These are phyloP conservation scores for Saccharomycopsis sp. DNA, from an alignment of 805 yeast genomes.

Conservation along the genomic window DNA sequence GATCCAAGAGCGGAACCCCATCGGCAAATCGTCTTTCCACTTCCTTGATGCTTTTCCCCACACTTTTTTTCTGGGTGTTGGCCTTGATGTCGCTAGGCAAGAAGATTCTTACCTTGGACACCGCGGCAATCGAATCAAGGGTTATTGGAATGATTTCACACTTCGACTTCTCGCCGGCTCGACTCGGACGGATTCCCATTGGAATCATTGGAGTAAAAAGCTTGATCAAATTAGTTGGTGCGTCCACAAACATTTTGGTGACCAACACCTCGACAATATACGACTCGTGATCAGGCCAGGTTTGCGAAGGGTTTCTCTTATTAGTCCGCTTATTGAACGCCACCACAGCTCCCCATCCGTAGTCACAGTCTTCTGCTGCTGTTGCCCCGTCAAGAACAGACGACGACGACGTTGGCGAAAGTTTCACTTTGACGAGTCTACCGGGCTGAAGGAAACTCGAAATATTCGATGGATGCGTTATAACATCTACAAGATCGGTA, in stretches of 20 bases:
- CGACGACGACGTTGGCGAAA: slow-evolving; percentile 33
- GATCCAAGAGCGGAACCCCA: slow-evolving; percentile 88
- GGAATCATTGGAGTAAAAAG: slow-evolving; percentile 74
- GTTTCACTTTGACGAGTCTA: slow-evolving; percentile 63
- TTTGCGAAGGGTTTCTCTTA: slow-evolving; percentile 51
- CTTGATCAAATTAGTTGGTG: slow-evolving; percentile 78
- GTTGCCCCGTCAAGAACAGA: slow-evolving; percentile 74
- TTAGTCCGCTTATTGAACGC: slow-evolving; percentile 64
- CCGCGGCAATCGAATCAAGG: slow-evolving; percentile 61
- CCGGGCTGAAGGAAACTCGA: slow-evolving; percentile 86
- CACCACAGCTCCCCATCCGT: slow-evolving; percentile 96
- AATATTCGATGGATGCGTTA: slow-evolving; percentile 86
- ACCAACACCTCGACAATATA: slow-evolving; percentile 84
- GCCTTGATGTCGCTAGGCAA: slow-evolving; percentile 73
- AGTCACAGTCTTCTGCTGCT: slow-evolving; percentile 46
- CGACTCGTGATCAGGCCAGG: slow-evolving; percentile 78
- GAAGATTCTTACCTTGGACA: slow-evolving; percentile 75
- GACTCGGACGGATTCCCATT: slow-evolving; percentile 83
- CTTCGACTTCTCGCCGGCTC: slow-evolving; percentile 60
- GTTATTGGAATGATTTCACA: slow-evolving; percentile 83
- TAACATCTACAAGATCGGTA: slow-evolving; percentile 69
- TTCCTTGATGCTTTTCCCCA: slow-evolving; percentile 69
- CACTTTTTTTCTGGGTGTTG: slow-evolving; percentile 51
- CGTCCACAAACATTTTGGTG: slow-evolving; percentile 66
- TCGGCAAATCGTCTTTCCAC: slow-evolving; percentile 80